These are phyloP conservation scores for Pittosporum tobira DNA, from an alignment of 129 eudicot genomes.

Conservation along the genomic window DNA sequence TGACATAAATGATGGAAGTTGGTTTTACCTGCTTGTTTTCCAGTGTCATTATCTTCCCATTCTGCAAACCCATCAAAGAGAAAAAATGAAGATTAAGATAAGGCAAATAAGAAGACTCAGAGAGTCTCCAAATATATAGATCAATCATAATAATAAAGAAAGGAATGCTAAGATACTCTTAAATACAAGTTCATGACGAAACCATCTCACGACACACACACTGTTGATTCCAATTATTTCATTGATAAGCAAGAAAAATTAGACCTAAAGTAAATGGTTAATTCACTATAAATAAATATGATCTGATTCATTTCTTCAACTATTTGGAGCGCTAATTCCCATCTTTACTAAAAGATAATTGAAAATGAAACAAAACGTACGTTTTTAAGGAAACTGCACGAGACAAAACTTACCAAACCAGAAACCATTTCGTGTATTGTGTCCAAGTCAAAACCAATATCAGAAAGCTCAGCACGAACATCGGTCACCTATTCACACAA, in stretches of 20 bases:
- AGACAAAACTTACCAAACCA: constrained; percentile 63
- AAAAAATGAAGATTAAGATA: not conserved
- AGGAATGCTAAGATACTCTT: too few species aligned
- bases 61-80: constrained; percentile 32
- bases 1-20: not conserved
- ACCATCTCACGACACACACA: too few species aligned
- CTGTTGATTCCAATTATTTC: too few species aligned
- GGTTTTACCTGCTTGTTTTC: constrained; percentile 73
- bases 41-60: constrained; percentile 60
- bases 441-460: constrained; percentile 54
- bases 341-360: not conserved
- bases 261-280: too few species aligned
- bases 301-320: too few species aligned
- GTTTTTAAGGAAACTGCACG: not conserved
- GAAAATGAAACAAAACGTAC: not conserved
- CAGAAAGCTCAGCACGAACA: constrained; percentile 66
- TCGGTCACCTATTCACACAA: constrained; percentile 57
- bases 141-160: not conserved
- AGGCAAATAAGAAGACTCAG: not conserved
- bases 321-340: too few species aligned
- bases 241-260: too few species aligned
- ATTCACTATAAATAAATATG: too few species aligned
- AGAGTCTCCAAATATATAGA: not conserved
- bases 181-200: not conserved
- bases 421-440: constrained; percentile 48